Conservation (phyloP, 495 filamentous ascomycete species). For the Emericellopsis terricola region DNA sequence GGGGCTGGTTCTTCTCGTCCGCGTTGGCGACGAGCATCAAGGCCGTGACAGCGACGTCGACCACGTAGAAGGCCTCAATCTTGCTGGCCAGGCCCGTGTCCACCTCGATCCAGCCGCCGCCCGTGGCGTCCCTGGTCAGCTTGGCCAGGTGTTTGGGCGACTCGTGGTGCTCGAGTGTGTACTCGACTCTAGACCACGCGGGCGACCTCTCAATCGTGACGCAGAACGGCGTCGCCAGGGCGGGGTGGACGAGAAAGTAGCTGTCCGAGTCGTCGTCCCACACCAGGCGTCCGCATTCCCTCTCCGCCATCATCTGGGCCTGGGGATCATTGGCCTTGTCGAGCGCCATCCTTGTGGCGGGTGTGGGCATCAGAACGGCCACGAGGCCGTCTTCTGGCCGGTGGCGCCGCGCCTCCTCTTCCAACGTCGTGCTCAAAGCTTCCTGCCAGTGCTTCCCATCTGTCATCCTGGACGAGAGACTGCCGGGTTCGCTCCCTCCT, state of each 20-base stretch:
- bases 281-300: slow-evolving; percentile 53
- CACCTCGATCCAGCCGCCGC: slow-evolving; percentile 31
- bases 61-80: slow-evolving; percentile 45
- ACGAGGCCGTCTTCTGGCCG: slow-evolving; percentile 50
- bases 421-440: slow-evolving; percentile 41
- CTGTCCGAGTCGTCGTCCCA: slow-evolving; percentile 43
- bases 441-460: slow-evolving; percentile 28
- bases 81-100: slow-evolving; percentile 30
- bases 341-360: slow-evolving; percentile 51
- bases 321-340: slow-evolving; percentile 44
- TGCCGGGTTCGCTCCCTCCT: slow-evolving; percentile 2
- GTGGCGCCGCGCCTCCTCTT: slow-evolving; percentile 35
- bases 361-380: slow-evolving; percentile 52
- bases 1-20: slow-evolving; percentile 26
- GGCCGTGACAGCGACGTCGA: slow-evolving; percentile 57
- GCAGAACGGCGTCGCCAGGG: slow-evolving; percentile 38
- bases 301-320: slow-evolving; percentile 44
- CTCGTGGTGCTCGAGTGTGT: slow-evolving; percentile 42
- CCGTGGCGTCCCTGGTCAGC: slow-evolving; percentile 32
- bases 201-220: slow-evolving; percentile 30
- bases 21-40: slow-evolving; percentile 49
- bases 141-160: slow-evolving; percentile 30
- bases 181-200: slow-evolving; percentile 37
- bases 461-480: slow-evolving; percentile 5
- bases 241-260: slow-evolving; percentile 59